phyloP scores from a whole-genome alignment of 106 monocot species.

The Allium fistulosum region DNA sequence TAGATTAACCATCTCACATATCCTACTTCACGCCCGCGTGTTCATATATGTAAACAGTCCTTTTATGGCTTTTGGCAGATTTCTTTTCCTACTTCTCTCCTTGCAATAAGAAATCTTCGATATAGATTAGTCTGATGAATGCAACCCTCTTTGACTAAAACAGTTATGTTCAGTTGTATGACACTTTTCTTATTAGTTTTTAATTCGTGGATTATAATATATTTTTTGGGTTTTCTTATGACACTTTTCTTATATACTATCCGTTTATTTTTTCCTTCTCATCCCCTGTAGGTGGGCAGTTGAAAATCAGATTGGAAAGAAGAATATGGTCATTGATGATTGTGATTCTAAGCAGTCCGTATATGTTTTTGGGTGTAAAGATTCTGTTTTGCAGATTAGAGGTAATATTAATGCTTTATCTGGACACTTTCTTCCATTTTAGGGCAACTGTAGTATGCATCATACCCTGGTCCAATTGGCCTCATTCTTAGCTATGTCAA shows the following conservation, averaged over 20 bases:
- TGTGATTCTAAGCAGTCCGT: constrained; percentile 86
- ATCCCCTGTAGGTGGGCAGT: constrained; percentile 52
- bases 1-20: no score
- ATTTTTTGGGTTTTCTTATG: background rate
- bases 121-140: no score
- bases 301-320: constrained; percentile 81
- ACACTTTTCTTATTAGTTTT: background rate
- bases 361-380: constrained; percentile 79
- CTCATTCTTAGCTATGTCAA: no score
- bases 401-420: constrained; percentile 28
- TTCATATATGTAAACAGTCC: no score
- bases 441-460: no score
- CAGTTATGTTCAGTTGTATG: background rate
- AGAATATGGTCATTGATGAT: constrained; percentile 73
- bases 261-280: background rate
- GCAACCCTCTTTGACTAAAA: no score
- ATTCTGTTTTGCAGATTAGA: constrained; percentile 80
- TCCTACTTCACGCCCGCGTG: no score
- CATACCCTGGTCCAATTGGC: no score
- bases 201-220: background rate
- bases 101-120: no score
- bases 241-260: background rate
- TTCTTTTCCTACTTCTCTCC: no score
- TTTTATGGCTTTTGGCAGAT: no score
- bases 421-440: no score